These are phyloP conservation scores for Phytophthora quininea DNA, from an alignment of 352 stramenopile genomes.

Conservation along the genomic window DNA sequence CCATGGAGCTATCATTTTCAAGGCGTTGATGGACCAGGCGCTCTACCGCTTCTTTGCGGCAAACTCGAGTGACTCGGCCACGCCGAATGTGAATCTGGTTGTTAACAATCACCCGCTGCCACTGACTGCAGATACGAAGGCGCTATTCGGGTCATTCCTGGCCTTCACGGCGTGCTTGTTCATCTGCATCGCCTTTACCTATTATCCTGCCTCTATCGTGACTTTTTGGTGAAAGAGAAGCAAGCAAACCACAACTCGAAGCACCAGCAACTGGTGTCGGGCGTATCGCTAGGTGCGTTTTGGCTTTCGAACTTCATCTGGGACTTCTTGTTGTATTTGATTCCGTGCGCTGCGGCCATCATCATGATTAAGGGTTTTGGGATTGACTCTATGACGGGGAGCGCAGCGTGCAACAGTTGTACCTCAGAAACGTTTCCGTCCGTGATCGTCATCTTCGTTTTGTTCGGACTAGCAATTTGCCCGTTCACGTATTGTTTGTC, in stretches of 20 bases:
- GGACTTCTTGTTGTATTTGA: slow-evolving; percentile 92
- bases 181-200: slow-evolving; percentile 92
- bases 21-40: slow-evolving; percentile 64
- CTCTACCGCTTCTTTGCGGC: slow-evolving; percentile 63
- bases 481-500: slow-evolving; percentile 77
- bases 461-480: slow-evolving; percentile 66
- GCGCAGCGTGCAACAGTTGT: slow-evolving; percentile 52
- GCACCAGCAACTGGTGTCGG: slow-evolving; percentile 96
- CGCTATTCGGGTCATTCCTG: slow-evolving; percentile 55
- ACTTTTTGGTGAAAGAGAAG: slow-evolving; percentile 97
- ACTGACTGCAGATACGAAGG: slow-evolving; percentile 48
- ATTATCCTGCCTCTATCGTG: slow-evolving; percentile 92
- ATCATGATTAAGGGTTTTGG: slow-evolving; percentile 55
- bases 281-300: slow-evolving; percentile 93
- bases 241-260: slow-evolving; percentile 93
- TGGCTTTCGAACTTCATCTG: slow-evolving; percentile 97
- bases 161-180: slow-evolving; percentile 84
- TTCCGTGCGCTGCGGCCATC: slow-evolving; percentile 58
- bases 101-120: slow-evolving; percentile 65
- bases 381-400: slow-evolving; percentile 55
- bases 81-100: slow-evolving; percentile 37
- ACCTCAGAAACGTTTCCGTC: slow-evolving; percentile 47
- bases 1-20: slow-evolving; percentile 64
- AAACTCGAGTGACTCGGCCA: slow-evolving; percentile 22
- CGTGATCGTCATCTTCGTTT: slow-evolving; percentile 59